Evolutionary conservation across 441 rosid genomes (phyloP), one percentile per base, ranked within the genome.

Genomic region (Jatropha podagrica): DNA sequence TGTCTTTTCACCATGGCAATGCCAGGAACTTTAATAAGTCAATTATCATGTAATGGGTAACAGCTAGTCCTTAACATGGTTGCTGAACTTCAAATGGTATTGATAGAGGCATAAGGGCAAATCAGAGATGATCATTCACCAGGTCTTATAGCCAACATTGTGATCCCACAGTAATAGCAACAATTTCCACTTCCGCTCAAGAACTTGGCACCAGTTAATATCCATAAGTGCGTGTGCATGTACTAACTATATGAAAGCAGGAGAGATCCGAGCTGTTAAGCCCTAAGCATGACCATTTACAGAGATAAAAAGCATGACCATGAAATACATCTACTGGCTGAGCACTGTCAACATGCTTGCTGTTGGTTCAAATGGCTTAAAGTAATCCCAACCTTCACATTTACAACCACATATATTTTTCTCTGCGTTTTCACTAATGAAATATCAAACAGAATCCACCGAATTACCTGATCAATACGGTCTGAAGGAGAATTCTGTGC

Each of bases 391-490:
- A 42, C 40, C 15, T 60, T 18, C 71, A 48, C 12, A 20, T 27
- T 20, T 5, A 48, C 69, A 73, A 67, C 40, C 72, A 80, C 68
- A 74, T 26, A 32, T 26, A 60, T 63, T 23, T 23, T 37, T 27
- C 46, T 14, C n/a, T 18, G 58, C 13, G 13, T 42, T 2, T 32
- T 32, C 32, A 32, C 32, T 13, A 3, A 37, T 6, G 9, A 40
- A 26, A 37, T 3, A 46, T 3, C 10, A 41, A 52, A 17, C 23
- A 20, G 37, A 62, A 74, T 40, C 58, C 64, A 72, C 4, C 49
- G 74, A 74, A 69, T 80, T 90, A 92, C 99, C 98, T 84, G 84
- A 66, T 84, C 89, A 54, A 49, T 74, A 65, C 68, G 79, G 56
- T 76, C 83, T 65, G 78, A 81, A 66, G 82, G 48, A 32, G 88